These are phyloP conservation scores for Diplodia intermedia DNA, from an alignment of 2,329 filamentous ascomycete species.

Conservation along the genomic window DNA sequence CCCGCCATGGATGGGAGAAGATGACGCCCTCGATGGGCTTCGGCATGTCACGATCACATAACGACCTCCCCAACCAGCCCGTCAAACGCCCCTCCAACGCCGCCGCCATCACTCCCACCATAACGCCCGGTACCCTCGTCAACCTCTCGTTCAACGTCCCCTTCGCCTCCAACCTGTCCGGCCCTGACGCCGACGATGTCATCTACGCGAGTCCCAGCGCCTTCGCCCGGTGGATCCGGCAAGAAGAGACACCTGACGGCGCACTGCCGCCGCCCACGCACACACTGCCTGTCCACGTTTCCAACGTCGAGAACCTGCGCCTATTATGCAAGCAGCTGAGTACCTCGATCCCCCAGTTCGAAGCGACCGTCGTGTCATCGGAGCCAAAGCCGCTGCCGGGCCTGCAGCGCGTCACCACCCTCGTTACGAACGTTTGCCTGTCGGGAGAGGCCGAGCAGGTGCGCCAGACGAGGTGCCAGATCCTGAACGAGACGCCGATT, in stretches of 20 bases:
- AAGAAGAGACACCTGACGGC: slow-evolving; percentile 83
- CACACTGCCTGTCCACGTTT: slow-evolving; percentile 88
- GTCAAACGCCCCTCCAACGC: slow-evolving; percentile 64
- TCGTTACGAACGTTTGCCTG: slow-evolving; percentile 84
- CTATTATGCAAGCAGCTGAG: slow-evolving; percentile 83
- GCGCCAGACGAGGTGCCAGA: slow-evolving; percentile 85
- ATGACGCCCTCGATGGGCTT: slow-evolving; percentile 69
- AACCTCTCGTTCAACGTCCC: slow-evolving; percentile 98
- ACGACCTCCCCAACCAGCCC: slow-evolving; percentile 60
- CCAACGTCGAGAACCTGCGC: slow-evolving; percentile 81
- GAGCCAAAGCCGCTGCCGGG: slow-evolving; percentile 70
- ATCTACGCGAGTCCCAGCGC: slow-evolving; percentile 89
- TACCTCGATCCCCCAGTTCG: slow-evolving; percentile 69
- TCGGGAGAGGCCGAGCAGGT: slow-evolving; percentile 87
- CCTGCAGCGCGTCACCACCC: slow-evolving; percentile 58
- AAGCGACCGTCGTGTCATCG: slow-evolving; percentile 83
- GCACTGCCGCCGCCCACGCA: slow-evolving; percentile 69
- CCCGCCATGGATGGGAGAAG: slow-evolving; percentile 71
- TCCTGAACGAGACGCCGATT: slow-evolving; percentile 90
- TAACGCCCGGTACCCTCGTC: slow-evolving; percentile 76
- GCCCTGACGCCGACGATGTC: slow-evolving; percentile 92
- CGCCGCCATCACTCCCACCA: slow-evolving; percentile 63
- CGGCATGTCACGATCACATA: slow-evolving; percentile 66
- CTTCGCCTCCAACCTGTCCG: slow-evolving; percentile 89
- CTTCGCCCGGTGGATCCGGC: slow-evolving; percentile 90